Conservation (phyloP, 2,329 filamentous ascomycete genomes). For the Xylariaceae sp. region DNA sequence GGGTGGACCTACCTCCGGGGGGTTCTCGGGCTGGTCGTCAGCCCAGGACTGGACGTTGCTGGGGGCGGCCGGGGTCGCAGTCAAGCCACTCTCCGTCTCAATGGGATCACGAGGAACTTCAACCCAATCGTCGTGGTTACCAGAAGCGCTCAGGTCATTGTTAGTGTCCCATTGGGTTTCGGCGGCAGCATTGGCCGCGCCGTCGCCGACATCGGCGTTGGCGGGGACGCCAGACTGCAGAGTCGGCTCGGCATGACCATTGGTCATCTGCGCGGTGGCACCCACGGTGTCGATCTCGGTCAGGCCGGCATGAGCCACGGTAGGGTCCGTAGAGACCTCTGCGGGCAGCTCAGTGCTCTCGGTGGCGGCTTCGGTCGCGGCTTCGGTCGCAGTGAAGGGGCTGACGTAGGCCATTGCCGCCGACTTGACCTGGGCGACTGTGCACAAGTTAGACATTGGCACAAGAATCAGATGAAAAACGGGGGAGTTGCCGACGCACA, state of each 20-base stretch:
- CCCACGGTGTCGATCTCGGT: slow-evolving; percentile 55
- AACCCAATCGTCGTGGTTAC: slow-evolving; percentile 62
- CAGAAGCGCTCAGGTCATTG: slow-evolving; percentile 37
- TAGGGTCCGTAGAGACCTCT: slow-evolving; percentile 51
- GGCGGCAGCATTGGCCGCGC: slow-evolving; percentile 52
- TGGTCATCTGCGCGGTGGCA: slow-evolving; percentile 30
- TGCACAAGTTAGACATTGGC: slow-evolving; percentile 16
- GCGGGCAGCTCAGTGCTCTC: slow-evolving; percentile 26
- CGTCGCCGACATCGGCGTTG: slow-evolving; percentile 45
- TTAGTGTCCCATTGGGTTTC: slow-evolving; percentile 58
- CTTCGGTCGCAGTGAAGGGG: slow-evolving; percentile 24
- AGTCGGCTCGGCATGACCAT: slow-evolving; percentile 34
- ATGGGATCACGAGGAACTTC: slow-evolving; percentile 64
- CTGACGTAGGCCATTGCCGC: slow-evolving; percentile 43
- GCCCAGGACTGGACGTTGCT: slow-evolving; percentile 66
- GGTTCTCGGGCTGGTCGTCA: slow-evolving; percentile 62
- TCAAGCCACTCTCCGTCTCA: slow-evolving; percentile 63
- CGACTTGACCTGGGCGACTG: slow-evolving; percentile 54
- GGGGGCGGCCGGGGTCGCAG: slow-evolving; percentile 51
- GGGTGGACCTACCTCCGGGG: slow-evolving; percentile 32
- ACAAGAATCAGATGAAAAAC: neutral
- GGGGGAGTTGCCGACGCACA: slow-evolving; percentile 46
- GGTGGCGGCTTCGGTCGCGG: slow-evolving; percentile 26
- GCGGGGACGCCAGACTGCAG: slow-evolving; percentile 31
- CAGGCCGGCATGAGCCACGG: slow-evolving; percentile 56